Percentiles rank a stretch among this genome's conserved stretches.
Conservation (phyloP, 371 early-diverging fungal species). For the Dichotomocladium elegans region DNA sequence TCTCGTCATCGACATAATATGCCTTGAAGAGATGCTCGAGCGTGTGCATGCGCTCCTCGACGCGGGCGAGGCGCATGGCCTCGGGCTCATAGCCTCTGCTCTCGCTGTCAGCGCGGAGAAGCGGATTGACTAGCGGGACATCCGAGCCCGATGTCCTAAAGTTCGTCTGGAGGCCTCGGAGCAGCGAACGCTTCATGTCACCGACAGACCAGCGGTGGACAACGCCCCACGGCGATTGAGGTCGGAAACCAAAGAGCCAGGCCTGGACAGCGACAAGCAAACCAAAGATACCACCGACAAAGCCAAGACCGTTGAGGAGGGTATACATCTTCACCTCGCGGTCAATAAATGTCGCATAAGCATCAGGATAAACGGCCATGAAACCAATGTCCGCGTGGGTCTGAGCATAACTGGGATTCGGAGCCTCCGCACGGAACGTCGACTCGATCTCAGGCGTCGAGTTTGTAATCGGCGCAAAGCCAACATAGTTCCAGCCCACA, state of each 20-base stretch:
- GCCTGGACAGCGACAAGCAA: conserved; percentile 36
- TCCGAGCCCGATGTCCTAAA: conserved; percentile 33
- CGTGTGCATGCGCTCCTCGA: conserved; percentile 27
- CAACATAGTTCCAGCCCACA: conserved; percentile 50
- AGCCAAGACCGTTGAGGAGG: conserved; percentile 43
- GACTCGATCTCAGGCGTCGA: conserved; percentile 36
- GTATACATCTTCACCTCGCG: conserved; percentile 48
- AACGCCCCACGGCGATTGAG: conserved; percentile 47
- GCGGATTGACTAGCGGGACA: conserved; percentile 43
- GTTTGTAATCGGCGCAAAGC: conserved; percentile 42
- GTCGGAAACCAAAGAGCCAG: conserved; percentile 46
- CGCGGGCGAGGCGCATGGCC: conserved; percentile 13
- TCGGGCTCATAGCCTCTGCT: conserved; percentile 20
- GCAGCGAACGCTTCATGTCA: conserved; percentile 36
- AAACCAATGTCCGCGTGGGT: conserved; percentile 29
- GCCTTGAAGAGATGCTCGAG: conserved; percentile 31
- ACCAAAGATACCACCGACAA: conserved; percentile 50
- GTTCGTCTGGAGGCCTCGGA: conserved; percentile 30
- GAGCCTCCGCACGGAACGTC: conserved; percentile 31
- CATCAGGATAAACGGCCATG: conserved; percentile 23
- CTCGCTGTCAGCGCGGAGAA: conserved; percentile 37
- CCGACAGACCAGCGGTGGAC: conserved; percentile 49
- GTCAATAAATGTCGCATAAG: conserved; percentile 17
- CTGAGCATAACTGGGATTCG: conserved; percentile 30
- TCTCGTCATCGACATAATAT: conserved; percentile 32